Percentiles rank a stretch among this genome's conserved stretches.
phyloP scores from a whole-genome alignment of 2,329 filamentous ascomycete genomes.

The Magnaporthiopsis incrustans region DNA sequence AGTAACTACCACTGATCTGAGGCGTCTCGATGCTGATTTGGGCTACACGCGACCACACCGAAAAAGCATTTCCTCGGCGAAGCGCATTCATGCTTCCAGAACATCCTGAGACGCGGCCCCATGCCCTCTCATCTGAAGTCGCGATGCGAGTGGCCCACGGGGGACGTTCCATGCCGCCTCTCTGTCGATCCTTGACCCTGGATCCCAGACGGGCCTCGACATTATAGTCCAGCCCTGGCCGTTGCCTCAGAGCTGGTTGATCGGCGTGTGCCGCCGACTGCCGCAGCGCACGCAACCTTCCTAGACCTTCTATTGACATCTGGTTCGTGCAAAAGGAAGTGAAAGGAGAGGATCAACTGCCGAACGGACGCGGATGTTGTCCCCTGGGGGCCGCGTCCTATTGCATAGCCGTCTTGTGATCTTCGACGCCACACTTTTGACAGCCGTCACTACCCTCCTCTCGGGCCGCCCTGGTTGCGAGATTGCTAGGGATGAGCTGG shows the following conservation, averaged over 20 bases:
- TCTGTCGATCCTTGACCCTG: background rate
- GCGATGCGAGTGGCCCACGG: background rate
- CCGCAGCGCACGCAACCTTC: background rate
- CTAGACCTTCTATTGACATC: background rate
- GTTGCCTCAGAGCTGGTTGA: background rate
- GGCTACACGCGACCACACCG: background rate
- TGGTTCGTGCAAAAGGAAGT: background rate
- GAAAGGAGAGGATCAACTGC: background rate
- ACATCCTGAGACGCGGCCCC: background rate
- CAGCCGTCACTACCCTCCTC: background rate
- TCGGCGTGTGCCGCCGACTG: background rate
- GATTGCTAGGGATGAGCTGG: background rate
- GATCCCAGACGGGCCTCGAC: background rate
- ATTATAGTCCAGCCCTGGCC: background rate
- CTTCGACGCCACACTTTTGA: background rate
- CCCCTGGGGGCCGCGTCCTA: background rate
- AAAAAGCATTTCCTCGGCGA: background rate
- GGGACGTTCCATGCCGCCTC: background rate
- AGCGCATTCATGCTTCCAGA: conserved; percentile 1
- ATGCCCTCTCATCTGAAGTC: background rate
- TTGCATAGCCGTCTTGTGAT: background rate
- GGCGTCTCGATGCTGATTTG: background rate
- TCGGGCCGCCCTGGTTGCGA: background rate
- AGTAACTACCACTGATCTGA: background rate
- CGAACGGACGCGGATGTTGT: background rate